Evolutionary conservation across 805 yeast genomes (phyloP).

Genomic region (Zygoascus ofunaensis): DNA sequence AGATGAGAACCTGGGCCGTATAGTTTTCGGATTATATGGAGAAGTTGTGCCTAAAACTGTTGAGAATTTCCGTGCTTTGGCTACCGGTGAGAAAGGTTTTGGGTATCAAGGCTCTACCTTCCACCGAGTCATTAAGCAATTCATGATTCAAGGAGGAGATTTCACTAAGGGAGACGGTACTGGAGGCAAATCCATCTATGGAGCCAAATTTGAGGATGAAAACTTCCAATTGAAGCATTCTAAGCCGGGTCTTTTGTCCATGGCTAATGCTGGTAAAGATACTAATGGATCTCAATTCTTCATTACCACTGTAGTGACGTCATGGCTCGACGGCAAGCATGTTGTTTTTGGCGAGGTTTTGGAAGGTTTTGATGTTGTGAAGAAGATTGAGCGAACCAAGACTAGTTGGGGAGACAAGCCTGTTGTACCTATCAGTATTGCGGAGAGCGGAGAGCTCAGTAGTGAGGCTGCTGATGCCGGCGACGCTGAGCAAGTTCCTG

Average conservation of each 20-base stretch:
- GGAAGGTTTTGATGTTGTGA: slow-evolving; percentile 71
- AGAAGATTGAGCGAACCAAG: slow-evolving; percentile 61
- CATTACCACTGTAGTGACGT: slow-evolving; percentile 82
- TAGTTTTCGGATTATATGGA: slow-evolving; percentile 82
- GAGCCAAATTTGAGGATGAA: slow-evolving; percentile 67
- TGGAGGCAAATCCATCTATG: slow-evolving; percentile 77
- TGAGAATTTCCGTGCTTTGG: slow-evolving; percentile 76
- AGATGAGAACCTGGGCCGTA: slow-evolving; percentile 65
- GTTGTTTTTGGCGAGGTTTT: slow-evolving; percentile 95
- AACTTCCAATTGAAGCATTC: slow-evolving; percentile 49
- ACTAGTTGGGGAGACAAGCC: slow-evolving; percentile 71
- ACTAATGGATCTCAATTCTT: slow-evolving; percentile 89
- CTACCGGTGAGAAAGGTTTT: slow-evolving; percentile 63
- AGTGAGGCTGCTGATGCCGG: slow-evolving; percentile 6
- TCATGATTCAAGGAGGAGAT: slow-evolving; percentile 87
- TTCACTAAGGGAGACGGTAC: slow-evolving; percentile 52
- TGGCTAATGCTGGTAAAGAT: slow-evolving; percentile 68
- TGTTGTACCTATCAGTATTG: slow-evolving; percentile 50
- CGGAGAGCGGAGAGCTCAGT: slow-evolving; percentile 60
- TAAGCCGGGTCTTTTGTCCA: slow-evolving; percentile 59
- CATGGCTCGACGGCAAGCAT: slow-evolving; percentile 90
- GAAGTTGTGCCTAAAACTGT: slow-evolving; percentile 79
- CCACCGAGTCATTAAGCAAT: slow-evolving; percentile 64
- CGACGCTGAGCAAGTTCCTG: slow-evolving; percentile 8
- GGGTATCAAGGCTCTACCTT: slow-evolving; percentile 57